phyloP scores from a whole-genome alignment of 2,329 filamentous ascomycete species.

The Pyrenochaeta sp. region DNA sequence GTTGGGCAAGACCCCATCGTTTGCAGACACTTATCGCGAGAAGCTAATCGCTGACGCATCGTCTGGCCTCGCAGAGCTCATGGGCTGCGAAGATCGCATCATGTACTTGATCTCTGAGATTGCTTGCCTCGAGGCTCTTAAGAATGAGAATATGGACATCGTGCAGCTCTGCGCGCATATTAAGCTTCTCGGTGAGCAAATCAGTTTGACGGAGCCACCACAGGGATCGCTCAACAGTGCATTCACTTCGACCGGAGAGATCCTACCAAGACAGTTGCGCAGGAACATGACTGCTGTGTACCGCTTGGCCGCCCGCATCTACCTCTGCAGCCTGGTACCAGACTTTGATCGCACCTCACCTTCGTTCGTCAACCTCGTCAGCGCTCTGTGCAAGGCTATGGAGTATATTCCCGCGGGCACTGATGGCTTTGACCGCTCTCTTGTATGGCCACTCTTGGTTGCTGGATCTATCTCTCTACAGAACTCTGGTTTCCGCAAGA shows the following conservation, averaged over 20 bases:
- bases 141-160: constrained; percentile 79
- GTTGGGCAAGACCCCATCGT: constrained; percentile 82
- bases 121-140: constrained; percentile 90
- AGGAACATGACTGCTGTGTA: constrained; percentile 91
- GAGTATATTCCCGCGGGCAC: constrained; percentile 83
- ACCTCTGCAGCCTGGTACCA: constrained; percentile 94
- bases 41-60: constrained; percentile 76
- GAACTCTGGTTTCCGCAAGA: constrained; percentile 76
- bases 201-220: constrained; percentile 78
- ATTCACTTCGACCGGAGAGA: constrained; percentile 70
- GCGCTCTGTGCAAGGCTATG: constrained; percentile 78
- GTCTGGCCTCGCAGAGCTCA: constrained; percentile 87
- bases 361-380: constrained; percentile 78
- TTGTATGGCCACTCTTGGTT: constrained; percentile 93
- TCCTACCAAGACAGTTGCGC: constrained; percentile 83
- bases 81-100: constrained; percentile 96
- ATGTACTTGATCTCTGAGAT: constrained; percentile 99
- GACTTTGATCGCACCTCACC: constrained; percentile 80
- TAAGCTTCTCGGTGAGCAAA: constrained; percentile 83
- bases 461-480: constrained; percentile 80
- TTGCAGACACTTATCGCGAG: constrained; percentile 94
- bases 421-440: constrained; percentile 84
- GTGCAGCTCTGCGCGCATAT: constrained; percentile 90
- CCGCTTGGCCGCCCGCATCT: constrained; percentile 91
- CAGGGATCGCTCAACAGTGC: constrained; percentile 58